phyloP scores from a whole-genome alignment of 2,329 filamentous ascomycete genomes.

The Diaporthe sp. region DNA sequence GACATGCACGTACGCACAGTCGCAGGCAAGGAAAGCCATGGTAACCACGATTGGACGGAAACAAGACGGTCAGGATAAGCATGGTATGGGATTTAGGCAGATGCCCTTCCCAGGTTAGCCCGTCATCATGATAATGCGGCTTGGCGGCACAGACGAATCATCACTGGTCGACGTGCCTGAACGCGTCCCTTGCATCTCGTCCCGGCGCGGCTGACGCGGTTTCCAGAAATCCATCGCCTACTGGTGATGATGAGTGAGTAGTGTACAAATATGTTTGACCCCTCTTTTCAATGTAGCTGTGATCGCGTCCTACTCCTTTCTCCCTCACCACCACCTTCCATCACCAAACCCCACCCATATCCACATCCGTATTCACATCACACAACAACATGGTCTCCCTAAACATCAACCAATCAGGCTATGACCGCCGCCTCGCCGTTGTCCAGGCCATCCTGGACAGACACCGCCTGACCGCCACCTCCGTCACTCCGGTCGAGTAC shows the following conservation, averaged over 20 bases:
- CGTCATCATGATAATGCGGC: background rate
- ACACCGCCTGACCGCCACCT: slow-evolving; percentile 38
- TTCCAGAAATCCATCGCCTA: background rate
- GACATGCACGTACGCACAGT: background rate
- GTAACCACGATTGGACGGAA: background rate
- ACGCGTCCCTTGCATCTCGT: background rate
- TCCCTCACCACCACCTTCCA: background rate
- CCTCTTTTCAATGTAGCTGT: background rate
- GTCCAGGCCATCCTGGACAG: slow-evolving; percentile 39
- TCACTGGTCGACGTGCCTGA: background rate
- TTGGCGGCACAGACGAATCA: slow-evolving; percentile 4
- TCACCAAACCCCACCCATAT: background rate
- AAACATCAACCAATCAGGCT: slow-evolving; percentile 41
- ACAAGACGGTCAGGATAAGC: background rate
- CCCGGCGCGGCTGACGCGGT: slow-evolving; percentile 1
- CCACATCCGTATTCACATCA: background rate
- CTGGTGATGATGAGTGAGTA: background rate
- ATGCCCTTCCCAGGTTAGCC: background rate
- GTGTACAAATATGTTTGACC: background rate
- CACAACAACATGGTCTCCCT: background rate
- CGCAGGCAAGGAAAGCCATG: background rate
- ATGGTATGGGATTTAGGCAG: background rate
- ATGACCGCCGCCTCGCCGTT: slow-evolving; percentile 38
- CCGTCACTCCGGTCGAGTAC: slow-evolving; percentile 44
- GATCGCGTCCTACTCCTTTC: background rate